Percentiles rank a stretch among this genome's conserved stretches.
These are phyloP conservation scores for Rhizophagus sp. DNA, from an alignment of 192 early-diverging fungal species.

Conservation along the genomic window DNA sequence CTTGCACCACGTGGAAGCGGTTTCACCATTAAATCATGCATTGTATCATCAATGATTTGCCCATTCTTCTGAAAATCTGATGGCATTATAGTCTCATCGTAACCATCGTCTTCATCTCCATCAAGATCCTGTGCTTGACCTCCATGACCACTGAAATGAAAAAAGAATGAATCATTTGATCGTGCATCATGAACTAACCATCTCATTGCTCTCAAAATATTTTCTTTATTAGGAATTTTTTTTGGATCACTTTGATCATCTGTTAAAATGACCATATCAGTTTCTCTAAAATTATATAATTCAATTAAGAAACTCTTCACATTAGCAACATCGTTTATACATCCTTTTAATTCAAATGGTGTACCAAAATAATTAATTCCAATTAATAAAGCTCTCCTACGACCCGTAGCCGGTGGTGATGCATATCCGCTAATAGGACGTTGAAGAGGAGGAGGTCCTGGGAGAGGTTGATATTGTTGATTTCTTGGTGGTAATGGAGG, in stretches of 20 bases:
- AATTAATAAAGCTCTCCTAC: constrained; percentile 83
- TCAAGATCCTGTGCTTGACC: constrained; percentile 54
- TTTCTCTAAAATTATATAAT: constrained; percentile 65
- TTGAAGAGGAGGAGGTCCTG: background rate
- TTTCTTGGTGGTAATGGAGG: constrained; percentile 32
- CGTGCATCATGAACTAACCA: constrained; percentile 78
- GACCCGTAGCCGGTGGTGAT: constrained; percentile 46
- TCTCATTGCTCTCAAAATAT: constrained; percentile 73
- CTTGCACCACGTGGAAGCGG: constrained; percentile 62
- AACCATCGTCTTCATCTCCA: constrained; percentile 79
- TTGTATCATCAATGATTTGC: constrained; percentile 70
- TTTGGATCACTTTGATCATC: constrained; percentile 69
- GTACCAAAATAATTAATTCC: constrained; percentile 89
- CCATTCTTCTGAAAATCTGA: constrained; percentile 54
- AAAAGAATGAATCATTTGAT: constrained; percentile 80
- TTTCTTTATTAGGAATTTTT: constrained; percentile 69
- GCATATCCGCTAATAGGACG: constrained; percentile 26
- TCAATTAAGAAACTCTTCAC: constrained; percentile 69
- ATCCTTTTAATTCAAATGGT: constrained; percentile 62
- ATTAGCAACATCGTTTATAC: constrained; percentile 84
- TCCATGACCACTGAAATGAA: constrained; percentile 84
- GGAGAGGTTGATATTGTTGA: constrained; percentile 28
- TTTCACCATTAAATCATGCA: constrained; percentile 75
- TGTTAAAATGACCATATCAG: constrained; percentile 74
- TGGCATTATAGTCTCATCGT: constrained; percentile 80